A percentile compares a stretch with the other conserved stretches of the same genome.
Conservation (phyloP, 495 filamentous ascomycete species). For the Trichoderma erinaceum region DNA sequence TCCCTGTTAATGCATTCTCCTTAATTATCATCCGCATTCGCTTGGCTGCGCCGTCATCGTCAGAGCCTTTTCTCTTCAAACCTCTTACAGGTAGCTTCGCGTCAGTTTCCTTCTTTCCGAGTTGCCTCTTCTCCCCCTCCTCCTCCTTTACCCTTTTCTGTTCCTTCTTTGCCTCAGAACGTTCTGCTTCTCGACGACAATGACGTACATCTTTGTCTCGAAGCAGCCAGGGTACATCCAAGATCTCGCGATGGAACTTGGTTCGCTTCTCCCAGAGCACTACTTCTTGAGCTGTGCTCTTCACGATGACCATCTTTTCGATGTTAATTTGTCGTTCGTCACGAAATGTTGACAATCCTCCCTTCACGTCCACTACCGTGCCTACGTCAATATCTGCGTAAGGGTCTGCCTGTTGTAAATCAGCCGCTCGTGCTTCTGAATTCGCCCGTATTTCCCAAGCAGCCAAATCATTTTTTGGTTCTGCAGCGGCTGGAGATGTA, state of each 20-base stretch:
- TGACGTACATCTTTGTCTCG: slow-evolving; percentile 45
- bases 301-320: slow-evolving; percentile 55
- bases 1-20: neutral
- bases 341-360: slow-evolving; percentile 59
- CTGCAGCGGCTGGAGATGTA: slow-evolving; percentile 14
- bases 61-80: neutral
- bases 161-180: slow-evolving; percentile 32
- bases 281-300: slow-evolving; percentile 69
- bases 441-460: slow-evolving; percentile 12
- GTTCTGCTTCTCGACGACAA: slow-evolving; percentile 47
- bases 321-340: slow-evolving; percentile 58
- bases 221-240: slow-evolving; percentile 65
- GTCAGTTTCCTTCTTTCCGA: slow-evolving; percentile 26
- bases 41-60: slow-evolving; percentile 15
- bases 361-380: slow-evolving; percentile 69
- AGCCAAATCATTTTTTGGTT: slow-evolving; percentile 18
- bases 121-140: slow-evolving; percentile 22
- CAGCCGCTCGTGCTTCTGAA: slow-evolving; percentile 1
- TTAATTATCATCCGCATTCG: neutral
- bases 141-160: slow-evolving; percentile 35
- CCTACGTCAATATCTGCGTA: slow-evolving; percentile 54
- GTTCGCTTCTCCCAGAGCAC: slow-evolving; percentile 64
- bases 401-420: neutral
- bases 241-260: slow-evolving; percentile 55
- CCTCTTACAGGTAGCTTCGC: neutral